Percentiles rank a stretch among this genome's conserved stretches.
Evolutionary conservation across 257 asterid species (phyloP).

Genomic region (Dorcoceras hygrometricum): DNA sequence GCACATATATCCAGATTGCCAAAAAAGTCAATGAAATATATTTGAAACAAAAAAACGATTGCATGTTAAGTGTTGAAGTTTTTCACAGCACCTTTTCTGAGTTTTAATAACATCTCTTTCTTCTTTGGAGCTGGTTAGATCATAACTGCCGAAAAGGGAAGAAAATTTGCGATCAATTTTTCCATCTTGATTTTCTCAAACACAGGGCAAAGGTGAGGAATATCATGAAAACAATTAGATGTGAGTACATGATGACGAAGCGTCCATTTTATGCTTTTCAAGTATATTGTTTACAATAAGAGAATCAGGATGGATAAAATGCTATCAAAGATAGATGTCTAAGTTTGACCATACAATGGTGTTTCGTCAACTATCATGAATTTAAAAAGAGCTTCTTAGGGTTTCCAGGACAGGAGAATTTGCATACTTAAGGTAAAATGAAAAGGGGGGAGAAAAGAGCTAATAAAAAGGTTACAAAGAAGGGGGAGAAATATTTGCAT

Average conservation of each 20-base stretch:
- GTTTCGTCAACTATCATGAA: background rate
- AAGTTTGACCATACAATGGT: background rate
- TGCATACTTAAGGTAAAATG: background rate
- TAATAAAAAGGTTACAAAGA: background rate
- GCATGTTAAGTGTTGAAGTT: constrained; percentile 12
- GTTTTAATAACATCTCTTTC: constrained; percentile 63
- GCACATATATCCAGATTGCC: constrained; percentile 31
- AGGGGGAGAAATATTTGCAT: background rate
- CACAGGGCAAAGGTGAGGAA: constrained; percentile 4
- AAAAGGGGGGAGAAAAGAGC: background rate
- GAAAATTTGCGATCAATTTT: constrained; percentile 17
- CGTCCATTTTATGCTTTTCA: background rate
- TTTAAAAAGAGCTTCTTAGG: background rate
- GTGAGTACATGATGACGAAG: background rate
- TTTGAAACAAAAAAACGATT: constrained; percentile 4
- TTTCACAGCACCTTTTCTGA: constrained; percentile 50
- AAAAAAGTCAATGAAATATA: constrained; percentile 19
- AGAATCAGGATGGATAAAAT: background rate
- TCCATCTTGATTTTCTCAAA: constrained; percentile 13
- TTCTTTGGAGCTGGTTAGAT: constrained; percentile 63
- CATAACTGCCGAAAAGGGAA: constrained; percentile 57
- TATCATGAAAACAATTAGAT: background rate
- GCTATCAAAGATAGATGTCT: background rate
- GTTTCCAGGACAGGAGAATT: background rate
- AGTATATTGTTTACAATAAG: background rate